These are phyloP conservation scores for Euphrasia confusa DNA, from an alignment of 257 asterid genomes.

Conservation along the genomic window DNA sequence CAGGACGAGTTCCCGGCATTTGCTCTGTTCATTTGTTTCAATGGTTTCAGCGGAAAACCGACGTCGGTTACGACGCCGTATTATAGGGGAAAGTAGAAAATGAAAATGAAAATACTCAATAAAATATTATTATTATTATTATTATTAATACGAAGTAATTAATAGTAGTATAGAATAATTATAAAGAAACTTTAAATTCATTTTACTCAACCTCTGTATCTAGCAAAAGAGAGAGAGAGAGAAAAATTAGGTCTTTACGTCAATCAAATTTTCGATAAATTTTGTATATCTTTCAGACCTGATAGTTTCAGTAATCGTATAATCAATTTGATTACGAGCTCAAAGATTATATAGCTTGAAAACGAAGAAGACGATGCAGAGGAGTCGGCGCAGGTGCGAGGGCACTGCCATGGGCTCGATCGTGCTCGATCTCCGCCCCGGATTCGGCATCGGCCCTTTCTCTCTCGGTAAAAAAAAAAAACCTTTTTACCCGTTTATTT, in stretches of 20 bases:
- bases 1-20: background rate
- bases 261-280: no score
- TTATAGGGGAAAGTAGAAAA: background rate
- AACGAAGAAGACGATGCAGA: constrained; percentile 45
- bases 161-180: no score
- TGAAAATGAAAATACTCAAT: no score
- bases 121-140: no score
- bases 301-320: background rate
- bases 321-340: background rate
- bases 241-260: no score
- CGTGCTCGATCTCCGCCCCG: constrained; percentile 84
- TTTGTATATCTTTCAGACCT: no score
- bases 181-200: no score
- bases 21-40: background rate
- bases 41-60: constrained; percentile 6
- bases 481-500: background rate
- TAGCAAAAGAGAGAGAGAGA: no score
- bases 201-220: no score
- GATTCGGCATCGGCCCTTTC: constrained; percentile 67
- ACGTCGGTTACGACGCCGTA: constrained; percentile 18
- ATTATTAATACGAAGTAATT: no score
- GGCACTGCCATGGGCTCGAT: constrained; percentile 80
- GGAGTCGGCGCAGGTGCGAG: constrained; percentile 74
- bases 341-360: background rate
- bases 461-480: constrained; percentile 43